Percentiles rank a stretch among this genome's conserved stretches.
Evolutionary conservation across 352 stramenopile species (phyloP).

Genomic region (Globisporangium lucens): DNA sequence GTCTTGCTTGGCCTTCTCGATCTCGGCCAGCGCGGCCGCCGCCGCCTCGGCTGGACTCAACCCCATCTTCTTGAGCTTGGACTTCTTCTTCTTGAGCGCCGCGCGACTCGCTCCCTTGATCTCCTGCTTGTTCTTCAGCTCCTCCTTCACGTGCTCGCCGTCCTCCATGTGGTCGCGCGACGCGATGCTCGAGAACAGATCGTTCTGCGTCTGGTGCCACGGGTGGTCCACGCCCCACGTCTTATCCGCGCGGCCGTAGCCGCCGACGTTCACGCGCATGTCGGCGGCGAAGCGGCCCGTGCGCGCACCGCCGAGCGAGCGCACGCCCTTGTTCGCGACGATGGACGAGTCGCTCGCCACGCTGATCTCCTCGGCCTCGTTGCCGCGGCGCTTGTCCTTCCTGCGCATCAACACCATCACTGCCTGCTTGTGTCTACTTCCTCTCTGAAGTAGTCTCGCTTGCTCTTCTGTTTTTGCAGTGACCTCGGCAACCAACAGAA

Average conservation of each 20-base stretch:
- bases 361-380: conserved; percentile 51
- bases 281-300: conserved; percentile 72
- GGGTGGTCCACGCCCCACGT: conserved; percentile 78
- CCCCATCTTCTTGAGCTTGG: conserved; percentile 67
- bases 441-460: background rate
- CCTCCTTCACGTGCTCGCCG: conserved; percentile 34
- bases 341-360: conserved; percentile 68
- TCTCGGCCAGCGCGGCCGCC: conserved; percentile 23
- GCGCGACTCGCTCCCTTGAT: conserved; percentile 58
- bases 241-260: conserved; percentile 75
- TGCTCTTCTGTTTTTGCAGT: background rate
- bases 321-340: conserved; percentile 61
- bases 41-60: conserved; percentile 27
- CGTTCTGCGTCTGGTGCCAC: conserved; percentile 63
- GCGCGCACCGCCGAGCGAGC: conserved; percentile 45
- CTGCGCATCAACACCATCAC: conserved; percentile 70
- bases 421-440: background rate
- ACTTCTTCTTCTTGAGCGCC: conserved; percentile 76
- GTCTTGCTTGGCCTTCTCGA: conserved; percentile 32
- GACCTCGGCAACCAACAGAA: background rate
- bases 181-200: conserved; percentile 40
- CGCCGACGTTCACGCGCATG: conserved; percentile 69
- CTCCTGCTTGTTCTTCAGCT: conserved; percentile 32
- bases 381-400: conserved; percentile 67
- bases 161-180: conserved; percentile 70